Evolutionary conservation across 805 yeast species (phyloP).

Genomic region (Kluyveromyces nonfermentans): DNA sequence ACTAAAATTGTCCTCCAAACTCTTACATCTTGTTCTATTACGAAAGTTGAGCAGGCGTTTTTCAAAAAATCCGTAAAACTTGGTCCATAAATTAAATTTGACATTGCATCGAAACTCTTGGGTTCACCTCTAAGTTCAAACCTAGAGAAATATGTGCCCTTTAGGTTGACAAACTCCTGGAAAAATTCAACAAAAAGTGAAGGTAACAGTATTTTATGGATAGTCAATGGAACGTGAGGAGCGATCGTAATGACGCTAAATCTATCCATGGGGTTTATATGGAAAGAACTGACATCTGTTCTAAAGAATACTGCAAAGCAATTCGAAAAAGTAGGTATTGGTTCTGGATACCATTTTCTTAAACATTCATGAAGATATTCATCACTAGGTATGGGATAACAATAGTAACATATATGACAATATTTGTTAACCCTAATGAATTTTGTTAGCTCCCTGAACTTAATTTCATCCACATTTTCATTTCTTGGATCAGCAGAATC

Average conservation of each 20-base stretch:
- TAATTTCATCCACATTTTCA: slow-evolving; percentile 1
- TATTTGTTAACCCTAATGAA: slow-evolving; percentile 4
- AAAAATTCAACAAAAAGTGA: slow-evolving; percentile 15
- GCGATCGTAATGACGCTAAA: slow-evolving; percentile 53
- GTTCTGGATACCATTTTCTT: slow-evolving; percentile 3
- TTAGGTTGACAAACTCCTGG: slow-evolving; percentile 1
- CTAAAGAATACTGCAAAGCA: slow-evolving; percentile 13
- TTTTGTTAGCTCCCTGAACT: background rate
- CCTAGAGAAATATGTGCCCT: background rate
- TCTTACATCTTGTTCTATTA: background rate
- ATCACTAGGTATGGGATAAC: background rate
- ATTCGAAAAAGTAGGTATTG: slow-evolving; percentile 5
- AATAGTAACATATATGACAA: slow-evolving; percentile 2
- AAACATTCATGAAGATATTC: slow-evolving; percentile 1
- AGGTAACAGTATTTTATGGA: slow-evolving; percentile 44
- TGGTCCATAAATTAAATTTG: background rate
- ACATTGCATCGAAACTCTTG: slow-evolving; percentile 1
- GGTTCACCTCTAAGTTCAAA: background rate
- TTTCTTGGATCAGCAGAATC: slow-evolving; percentile 5
- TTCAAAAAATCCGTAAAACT: background rate
- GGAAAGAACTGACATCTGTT: slow-evolving; percentile 9
- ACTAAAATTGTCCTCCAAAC: background rate
- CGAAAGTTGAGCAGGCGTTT: background rate
- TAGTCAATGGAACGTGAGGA: slow-evolving; percentile 84
- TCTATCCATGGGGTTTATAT: slow-evolving; percentile 22